Percentiles rank a stretch among this genome's conserved stretches.
Evolutionary conservation across 768 basidiomycete species (phyloP).

Genomic region (Rhodotorula paludigena): DNA sequence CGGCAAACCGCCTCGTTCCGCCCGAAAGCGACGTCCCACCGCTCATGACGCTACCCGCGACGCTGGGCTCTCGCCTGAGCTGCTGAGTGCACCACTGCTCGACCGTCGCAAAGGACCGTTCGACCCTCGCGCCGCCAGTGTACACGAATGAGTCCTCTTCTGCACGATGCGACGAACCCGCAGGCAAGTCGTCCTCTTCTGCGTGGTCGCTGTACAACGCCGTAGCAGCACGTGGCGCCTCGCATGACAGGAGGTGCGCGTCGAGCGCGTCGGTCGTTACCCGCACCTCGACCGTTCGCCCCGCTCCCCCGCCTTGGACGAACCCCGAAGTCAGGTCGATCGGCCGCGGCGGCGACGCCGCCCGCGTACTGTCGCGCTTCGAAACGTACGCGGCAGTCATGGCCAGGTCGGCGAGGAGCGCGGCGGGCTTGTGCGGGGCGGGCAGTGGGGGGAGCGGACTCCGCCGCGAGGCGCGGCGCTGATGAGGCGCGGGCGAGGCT

Average conservation of each 20-base stretch:
- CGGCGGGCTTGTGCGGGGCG: background rate
- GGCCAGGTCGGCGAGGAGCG: background rate
- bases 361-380: too few relatives aligned
- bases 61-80: background rate
- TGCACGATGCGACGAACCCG: too few relatives aligned
- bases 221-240: too few relatives aligned
- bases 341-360: background rate
- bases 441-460: background rate
- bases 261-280: too few relatives aligned
- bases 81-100: constrained; percentile 17
- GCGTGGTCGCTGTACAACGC: too few relatives aligned
- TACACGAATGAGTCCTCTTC: too few relatives aligned
- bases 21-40: background rate
- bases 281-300: too few relatives aligned
- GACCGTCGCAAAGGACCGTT: background rate
- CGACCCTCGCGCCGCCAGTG: background rate
- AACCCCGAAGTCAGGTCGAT: background rate
- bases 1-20: background rate
- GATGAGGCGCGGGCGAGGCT: background rate
- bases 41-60: background rate
- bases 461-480: background rate
- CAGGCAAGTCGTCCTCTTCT: too few relatives aligned
- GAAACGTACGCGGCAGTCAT: too few relatives aligned
- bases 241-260: too few relatives aligned
- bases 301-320: too few relatives aligned